Conservation (phyloP, 495 filamentous ascomycete genomes). For the Aspergillus cavernicola region DNA sequence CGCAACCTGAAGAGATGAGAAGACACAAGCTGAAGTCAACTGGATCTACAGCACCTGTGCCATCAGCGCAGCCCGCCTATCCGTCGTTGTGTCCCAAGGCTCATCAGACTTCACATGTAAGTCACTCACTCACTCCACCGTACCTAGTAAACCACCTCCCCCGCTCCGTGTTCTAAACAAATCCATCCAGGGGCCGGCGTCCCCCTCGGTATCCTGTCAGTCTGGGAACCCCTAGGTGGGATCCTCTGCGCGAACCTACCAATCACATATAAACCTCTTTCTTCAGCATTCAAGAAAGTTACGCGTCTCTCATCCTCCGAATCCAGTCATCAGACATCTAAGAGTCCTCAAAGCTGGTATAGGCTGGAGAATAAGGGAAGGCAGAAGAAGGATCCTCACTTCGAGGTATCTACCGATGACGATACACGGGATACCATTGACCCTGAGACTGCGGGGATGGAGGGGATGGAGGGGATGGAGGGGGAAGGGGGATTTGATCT, state of each 20-base stretch:
- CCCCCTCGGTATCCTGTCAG: slow-evolving; percentile 38
- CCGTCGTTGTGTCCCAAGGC: slow-evolving; percentile 35
- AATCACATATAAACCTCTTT: background rate
- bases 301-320: background rate
- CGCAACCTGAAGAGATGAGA: background rate
- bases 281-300: background rate
- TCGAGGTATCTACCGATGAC: too few species aligned
- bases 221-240: slow-evolving; percentile 41
- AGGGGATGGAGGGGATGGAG: too few species aligned
- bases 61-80: slow-evolving; percentile 34
- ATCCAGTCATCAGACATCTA: background rate
- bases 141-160: background rate
- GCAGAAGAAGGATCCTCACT: too few species aligned
- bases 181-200: slow-evolving; percentile 31
- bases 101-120: slow-evolving; percentile 40
- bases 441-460: too few species aligned
- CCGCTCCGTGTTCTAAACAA: background rate
- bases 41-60: slow-evolving; percentile 35
- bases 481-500: background rate
- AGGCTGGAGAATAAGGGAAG: background rate
- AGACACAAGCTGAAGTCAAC: background rate
- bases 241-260: slow-evolving; percentile 46
- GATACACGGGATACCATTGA: too few species aligned
- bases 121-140: too few species aligned
- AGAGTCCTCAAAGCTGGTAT: background rate